phyloP scores from a whole-genome alignment of 2,329 filamentous ascomycete species.

The Aspergillus japonicus region DNA sequence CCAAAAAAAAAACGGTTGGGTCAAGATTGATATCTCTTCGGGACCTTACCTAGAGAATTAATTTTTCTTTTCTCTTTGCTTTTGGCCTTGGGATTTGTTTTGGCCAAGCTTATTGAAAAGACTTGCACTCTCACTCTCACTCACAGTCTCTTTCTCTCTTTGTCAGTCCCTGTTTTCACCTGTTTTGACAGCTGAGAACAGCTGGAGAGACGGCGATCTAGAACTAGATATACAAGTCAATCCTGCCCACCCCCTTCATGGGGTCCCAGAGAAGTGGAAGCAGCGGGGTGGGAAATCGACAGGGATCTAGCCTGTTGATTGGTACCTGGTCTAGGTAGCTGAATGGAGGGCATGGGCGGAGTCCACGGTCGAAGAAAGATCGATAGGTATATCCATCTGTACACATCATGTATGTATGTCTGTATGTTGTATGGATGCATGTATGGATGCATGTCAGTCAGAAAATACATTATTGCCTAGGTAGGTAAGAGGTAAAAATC shows the following conservation, averaged over 20 bases:
- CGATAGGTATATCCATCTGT: background rate
- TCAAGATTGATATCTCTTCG: background rate
- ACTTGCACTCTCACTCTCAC: background rate
- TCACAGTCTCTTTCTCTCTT: background rate
- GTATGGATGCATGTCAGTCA: background rate
- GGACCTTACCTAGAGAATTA: background rate
- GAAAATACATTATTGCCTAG: background rate
- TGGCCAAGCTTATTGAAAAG: background rate
- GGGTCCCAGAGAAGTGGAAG: conserved; percentile 28
- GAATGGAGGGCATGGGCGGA: conserved; percentile 16
- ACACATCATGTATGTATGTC: background rate
- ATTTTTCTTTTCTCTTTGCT: conserved; percentile 5
- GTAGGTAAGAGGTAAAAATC: background rate
- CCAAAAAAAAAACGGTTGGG: background rate
- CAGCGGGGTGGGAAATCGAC: conserved; percentile 23
- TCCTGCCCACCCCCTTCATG: conserved; percentile 15
- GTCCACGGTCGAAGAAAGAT: conserved; percentile 1
- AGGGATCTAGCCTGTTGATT: conserved; percentile 21
- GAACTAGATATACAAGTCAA: conserved; percentile 28
- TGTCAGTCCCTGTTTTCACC: conserved; percentile 3
- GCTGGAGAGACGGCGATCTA: conserved; percentile 26
- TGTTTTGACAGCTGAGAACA: background rate
- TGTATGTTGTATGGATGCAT: too few relatives aligned
- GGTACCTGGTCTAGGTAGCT: conserved; percentile 9
- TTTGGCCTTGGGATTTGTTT: background rate